Evolutionary conservation across 768 basidiomycete species (phyloP).

Genomic region (Kwoniella sp.): DNA sequence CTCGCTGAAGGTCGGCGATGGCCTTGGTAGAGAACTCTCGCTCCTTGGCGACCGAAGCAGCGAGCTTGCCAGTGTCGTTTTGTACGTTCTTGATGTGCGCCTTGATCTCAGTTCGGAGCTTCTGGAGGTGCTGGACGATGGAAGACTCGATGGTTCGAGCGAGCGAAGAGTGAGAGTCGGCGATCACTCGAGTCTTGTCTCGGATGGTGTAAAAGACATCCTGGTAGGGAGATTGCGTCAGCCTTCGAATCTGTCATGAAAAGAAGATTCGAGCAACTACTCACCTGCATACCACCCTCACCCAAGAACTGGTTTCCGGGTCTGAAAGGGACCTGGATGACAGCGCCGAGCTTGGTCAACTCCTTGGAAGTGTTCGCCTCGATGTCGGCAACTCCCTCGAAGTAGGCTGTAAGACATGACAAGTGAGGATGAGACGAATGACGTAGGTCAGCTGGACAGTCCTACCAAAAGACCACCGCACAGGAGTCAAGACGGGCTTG

Average conservation of each 20-base stretch:
- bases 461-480: background rate
- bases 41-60: conserved; percentile 87
- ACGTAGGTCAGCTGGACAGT: conserved; percentile 1
- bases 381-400: conserved; percentile 77
- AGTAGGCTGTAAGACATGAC: conserved; percentile 66
- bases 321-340: conserved; percentile 95
- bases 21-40: conserved; percentile 81
- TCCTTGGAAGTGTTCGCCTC: conserved; percentile 93
- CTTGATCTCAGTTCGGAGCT: conserved; percentile 91
- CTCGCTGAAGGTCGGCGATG: conserved; percentile 82
- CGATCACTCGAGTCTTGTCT: conserved; percentile 88
- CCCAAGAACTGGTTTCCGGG: conserved; percentile 97
- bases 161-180: conserved; percentile 94
- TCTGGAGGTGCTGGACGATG: conserved; percentile 96
- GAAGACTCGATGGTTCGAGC: conserved; percentile 95
- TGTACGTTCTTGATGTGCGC: conserved; percentile 96
- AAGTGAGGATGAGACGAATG: background rate
- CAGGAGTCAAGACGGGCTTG: no score
- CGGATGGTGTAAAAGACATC: conserved; percentile 91
- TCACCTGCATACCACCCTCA: conserved; percentile 84
- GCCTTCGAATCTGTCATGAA: background rate
- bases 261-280: conserved; percentile 4
- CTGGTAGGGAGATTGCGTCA: conserved; percentile 56
- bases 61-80: conserved; percentile 92
- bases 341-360: conserved; percentile 86